Conservation (phyloP, 805 yeast genomes). For the Ogataea allantospora region DNA sequence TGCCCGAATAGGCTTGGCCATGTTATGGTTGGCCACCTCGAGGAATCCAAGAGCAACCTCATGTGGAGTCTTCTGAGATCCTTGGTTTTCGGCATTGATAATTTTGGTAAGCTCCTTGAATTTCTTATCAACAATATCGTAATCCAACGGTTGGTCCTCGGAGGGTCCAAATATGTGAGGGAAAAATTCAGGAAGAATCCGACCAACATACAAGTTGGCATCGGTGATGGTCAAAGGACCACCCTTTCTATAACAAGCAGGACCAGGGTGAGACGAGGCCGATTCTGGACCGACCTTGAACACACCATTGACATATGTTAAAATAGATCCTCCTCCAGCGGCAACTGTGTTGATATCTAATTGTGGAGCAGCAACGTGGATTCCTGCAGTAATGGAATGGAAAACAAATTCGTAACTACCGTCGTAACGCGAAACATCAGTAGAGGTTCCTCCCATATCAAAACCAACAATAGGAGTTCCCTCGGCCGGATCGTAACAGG, state of each 20-base stretch:
- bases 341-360: constrained; percentile 46
- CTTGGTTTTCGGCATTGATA: constrained; percentile 36
- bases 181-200: constrained; percentile 40
- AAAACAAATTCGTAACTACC: constrained; percentile 69
- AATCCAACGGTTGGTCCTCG: constrained; percentile 40
- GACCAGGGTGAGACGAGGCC: constrained; percentile 48
- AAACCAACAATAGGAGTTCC: constrained; percentile 38
- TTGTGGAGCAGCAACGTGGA: constrained; percentile 41
- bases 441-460: constrained; percentile 40
- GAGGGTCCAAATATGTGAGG: constrained; percentile 47
- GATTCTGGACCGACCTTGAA: constrained; percentile 48
- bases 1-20: constrained; percentile 48
- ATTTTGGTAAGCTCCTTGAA: constrained; percentile 38
- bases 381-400: constrained; percentile 53
- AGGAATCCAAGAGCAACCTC: constrained; percentile 47
- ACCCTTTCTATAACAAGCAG: constrained; percentile 47
- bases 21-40: constrained; percentile 44
- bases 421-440: constrained; percentile 51
- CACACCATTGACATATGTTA: constrained; percentile 35
- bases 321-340: constrained; percentile 50
- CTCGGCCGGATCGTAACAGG: constrained; percentile 34
- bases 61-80: constrained; percentile 35
- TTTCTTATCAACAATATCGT: constrained; percentile 33
- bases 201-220: constrained; percentile 43
- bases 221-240: constrained; percentile 49